A percentile compares a stretch with the other conserved stretches of the same genome.
Conservation (phyloP, 2,329 filamentous ascomycete species). For the Colletotrichum viniferum region DNA sequence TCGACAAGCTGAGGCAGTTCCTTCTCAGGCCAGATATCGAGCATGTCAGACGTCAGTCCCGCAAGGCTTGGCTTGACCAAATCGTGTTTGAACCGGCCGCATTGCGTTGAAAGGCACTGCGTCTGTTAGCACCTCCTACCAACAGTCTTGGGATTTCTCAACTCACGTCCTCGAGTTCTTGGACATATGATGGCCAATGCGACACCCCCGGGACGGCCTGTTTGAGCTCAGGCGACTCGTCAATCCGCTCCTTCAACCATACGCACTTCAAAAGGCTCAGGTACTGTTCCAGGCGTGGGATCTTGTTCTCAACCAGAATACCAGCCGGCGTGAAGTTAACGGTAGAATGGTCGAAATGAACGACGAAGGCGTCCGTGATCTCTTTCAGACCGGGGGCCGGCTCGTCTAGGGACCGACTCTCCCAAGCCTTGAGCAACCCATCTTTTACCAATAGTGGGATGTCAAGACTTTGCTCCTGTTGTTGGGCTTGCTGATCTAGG, state of each 20-base stretch:
- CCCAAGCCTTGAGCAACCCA: slow-evolving; percentile 5
- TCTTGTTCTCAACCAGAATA: slow-evolving; percentile 29
- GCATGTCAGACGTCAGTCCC: slow-evolving; percentile 25
- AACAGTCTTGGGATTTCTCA: neutral
- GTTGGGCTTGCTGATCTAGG: slow-evolving; percentile 13
- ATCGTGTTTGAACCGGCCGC: slow-evolving; percentile 29
- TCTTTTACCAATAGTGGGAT: slow-evolving; percentile 27
- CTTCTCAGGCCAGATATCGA: slow-evolving; percentile 34
- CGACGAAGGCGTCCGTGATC: slow-evolving; percentile 36
- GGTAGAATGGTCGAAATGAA: slow-evolving; percentile 31
- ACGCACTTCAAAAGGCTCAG: slow-evolving; percentile 37
- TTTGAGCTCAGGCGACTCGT: slow-evolving; percentile 13
- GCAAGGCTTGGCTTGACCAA: slow-evolving; percentile 27
- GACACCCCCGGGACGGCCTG: slow-evolving; percentile 25
- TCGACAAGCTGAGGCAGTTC: slow-evolving; percentile 30
- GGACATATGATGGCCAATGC: slow-evolving; percentile 39
- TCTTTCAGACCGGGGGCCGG: slow-evolving; percentile 21
- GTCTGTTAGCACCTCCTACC: neutral
- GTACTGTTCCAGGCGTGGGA: slow-evolving; percentile 28
- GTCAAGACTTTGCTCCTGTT: slow-evolving; percentile 8
- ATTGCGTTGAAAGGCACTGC: slow-evolving; percentile 31
- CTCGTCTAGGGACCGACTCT: neutral
- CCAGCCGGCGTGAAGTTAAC: slow-evolving; percentile 24
- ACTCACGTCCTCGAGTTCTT: slow-evolving; percentile 36
- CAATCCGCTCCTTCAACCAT: slow-evolving; percentile 30